Evolutionary conservation across 306 rosid genomes (phyloP), one percentile per base, ranked within the genome.

Genomic region (Vicia villosa): DNA sequence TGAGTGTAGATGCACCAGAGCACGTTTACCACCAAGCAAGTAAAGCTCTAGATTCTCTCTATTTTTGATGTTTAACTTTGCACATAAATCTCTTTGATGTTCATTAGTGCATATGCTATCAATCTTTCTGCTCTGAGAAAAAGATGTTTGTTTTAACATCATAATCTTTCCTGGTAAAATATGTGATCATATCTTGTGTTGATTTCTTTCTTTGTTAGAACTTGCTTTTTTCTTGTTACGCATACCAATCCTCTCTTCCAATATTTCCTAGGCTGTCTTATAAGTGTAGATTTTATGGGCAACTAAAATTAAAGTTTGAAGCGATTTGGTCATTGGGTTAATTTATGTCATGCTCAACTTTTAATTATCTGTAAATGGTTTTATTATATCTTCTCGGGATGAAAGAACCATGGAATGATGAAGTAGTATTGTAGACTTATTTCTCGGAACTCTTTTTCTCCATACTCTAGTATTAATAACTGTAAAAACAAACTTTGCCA

Each of bases 1-100:
- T 45, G 98, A 93, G 71, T 93, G 98, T 74, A 83, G 97, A 84
- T 93, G 97, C 89, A 88, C 91, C 6, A 88, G 96, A 78, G 98
- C 98, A 36, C 73, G 81, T 52, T 90, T 93, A 74, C 98, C 94
- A 12, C 94, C 98, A 68, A 93, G 97, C 97, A 90, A 84, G 98
- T 93, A 86, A 78, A 86, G 85, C 74, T 75, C 55, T 69, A 15
- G 12, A 12, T 42, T 60, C 75, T 75, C 14, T 75, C 59, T 68
- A 22, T 56, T 73, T 13, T 40, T 74, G 64, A 38, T 74, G 66
- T 67, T 72, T 59, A 42, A 63, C 37, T 63, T 61, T 40, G 65
- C 72, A 46, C 52, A 49, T 42, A 43, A 72, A 24, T 45, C 59
- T 60, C 68, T 70, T 61, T 62, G 74, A 52, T 38, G 67, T 54